These are phyloP conservation scores for Akanthomyces dipterigenus DNA, from an alignment of 2,329 filamentous ascomycete species.

Conservation along the genomic window DNA sequence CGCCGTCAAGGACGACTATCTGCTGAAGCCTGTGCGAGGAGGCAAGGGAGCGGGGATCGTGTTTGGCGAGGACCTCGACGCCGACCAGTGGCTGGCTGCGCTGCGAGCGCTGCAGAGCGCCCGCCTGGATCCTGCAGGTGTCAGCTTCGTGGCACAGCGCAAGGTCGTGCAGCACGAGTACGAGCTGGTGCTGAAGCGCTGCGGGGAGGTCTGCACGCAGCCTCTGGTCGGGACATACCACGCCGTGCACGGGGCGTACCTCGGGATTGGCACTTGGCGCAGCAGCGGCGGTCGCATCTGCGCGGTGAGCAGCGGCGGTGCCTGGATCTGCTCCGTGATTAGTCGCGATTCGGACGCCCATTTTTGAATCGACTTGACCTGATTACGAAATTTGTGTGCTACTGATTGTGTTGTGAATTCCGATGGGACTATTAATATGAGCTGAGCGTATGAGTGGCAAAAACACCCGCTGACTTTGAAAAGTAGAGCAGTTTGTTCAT, in stretches of 20 bases:
- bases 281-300: neutral
- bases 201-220: neutral
- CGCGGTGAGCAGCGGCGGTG: neutral
- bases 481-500: too few relatives aligned
- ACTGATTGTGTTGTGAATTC: neutral
- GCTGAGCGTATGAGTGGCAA: too few relatives aligned
- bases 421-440: too few relatives aligned
- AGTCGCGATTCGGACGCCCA: neutral
- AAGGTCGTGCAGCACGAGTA: neutral
- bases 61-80: conserved; percentile 28
- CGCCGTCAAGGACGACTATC: conserved; percentile 20
- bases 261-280: conserved; percentile 1
- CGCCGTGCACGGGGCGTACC: neutral
- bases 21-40: conserved; percentile 33
- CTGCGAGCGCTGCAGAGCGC: neutral
- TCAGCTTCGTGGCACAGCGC: neutral
- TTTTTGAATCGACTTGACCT: too few relatives aligned
- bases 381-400: too few relatives aligned
- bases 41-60: conserved; percentile 34
- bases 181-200: neutral
- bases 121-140: neutral
- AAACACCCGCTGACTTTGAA: too few relatives aligned
- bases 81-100: neutral
- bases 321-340: conserved; percentile 5
- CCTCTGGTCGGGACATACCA: neutral